Base-by-base conservation (phyloP, 2,329 filamentous ascomycete genomes). In the Cercospora sesami region DNA sequence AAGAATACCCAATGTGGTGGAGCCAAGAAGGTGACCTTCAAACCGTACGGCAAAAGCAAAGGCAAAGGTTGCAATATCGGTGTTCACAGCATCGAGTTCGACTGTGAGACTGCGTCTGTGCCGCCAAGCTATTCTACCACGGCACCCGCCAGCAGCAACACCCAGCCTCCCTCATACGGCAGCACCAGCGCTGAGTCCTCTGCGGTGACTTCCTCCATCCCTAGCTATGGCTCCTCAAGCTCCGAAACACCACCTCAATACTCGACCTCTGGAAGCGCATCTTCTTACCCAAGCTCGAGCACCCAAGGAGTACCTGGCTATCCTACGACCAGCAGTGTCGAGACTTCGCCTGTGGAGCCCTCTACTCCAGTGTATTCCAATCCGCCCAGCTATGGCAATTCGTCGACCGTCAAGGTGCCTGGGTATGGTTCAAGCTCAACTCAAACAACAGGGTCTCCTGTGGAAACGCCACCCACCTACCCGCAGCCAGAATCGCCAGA, bases 1-100 rank as follows among this genome's bases (percentile, higher is more conserved):
- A 82, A 87, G 81, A 97, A 97, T 86, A 87, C 84, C 69, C 93
- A 97, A 85, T 98, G 94, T 79, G 94, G 93, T 87, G 94, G 94
- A 80, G 94, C 94, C 72, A 92, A 86, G 78, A 89, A 88, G 67
- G 93, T 97, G 69, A 89, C 87, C 64, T 89, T 97, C 78, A 82
- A 84, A 71, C 80, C 85, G 63, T 80, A 78, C 70, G 72, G 69
- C 36, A 70, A 72, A 59, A 68, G 59, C 33, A 71, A 72, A 18
- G 70, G 73, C 63, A 73, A 74, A 62, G 73, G 73, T 2, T 95
- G 92, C 83, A 85, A 86, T 74, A 85, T 96, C 75, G 88, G 89
- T 75, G 86, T 95, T 75, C 90, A 91, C 81, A 86, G 85, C 78
- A 87, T 96, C 75, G 85, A 83, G 73, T 96, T 94, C 81, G 87